A percentile compares a stretch with the other conserved stretches of the same genome.
Conservation (phyloP, 352 stramenopile genomes). For the Globisporangium barbulae region DNA sequence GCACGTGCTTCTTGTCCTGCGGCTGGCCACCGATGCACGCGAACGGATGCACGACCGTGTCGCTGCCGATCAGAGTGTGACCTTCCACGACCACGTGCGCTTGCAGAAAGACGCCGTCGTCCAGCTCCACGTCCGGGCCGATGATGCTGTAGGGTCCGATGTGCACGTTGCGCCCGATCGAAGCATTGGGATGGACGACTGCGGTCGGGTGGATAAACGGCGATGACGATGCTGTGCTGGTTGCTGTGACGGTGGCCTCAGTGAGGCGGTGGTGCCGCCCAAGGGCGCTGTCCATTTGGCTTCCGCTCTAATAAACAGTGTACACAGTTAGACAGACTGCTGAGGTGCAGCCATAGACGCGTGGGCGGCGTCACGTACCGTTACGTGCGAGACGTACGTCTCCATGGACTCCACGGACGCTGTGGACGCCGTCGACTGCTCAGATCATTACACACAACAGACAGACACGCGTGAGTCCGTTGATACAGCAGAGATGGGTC, state of each 20-base stretch:
- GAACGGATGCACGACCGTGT: conserved; percentile 68
- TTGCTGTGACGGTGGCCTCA: neutral
- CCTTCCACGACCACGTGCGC: conserved; percentile 78
- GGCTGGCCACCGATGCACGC: conserved; percentile 69
- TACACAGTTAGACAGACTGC: neutral
- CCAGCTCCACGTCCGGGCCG: conserved; percentile 64
- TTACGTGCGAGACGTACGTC: conserved; percentile 50
- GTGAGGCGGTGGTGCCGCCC: conserved; percentile 8
- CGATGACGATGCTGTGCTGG: neutral
- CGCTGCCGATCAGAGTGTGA: conserved; percentile 46
- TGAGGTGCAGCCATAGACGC: too few relatives aligned
- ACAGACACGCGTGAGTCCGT: neutral
- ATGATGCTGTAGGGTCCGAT: conserved; percentile 74
- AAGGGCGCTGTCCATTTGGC: conserved; percentile 1
- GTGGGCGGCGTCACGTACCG: conserved; percentile 10
- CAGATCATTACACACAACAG: neutral
- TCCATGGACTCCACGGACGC: conserved; percentile 44
- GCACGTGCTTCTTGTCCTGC: conserved; percentile 81
- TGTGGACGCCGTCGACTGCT: conserved; percentile 13
- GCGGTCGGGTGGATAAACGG: conserved; percentile 58
- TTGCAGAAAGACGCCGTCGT: conserved; percentile 59
- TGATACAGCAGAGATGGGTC: neutral
- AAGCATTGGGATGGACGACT: conserved; percentile 61
- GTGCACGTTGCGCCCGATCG: conserved; percentile 53
- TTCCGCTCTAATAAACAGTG: conserved; percentile 7